These are phyloP conservation scores for Actinomucor elegans DNA, from an alignment of 371 early-diverging fungal genomes.

Conservation along the genomic window DNA sequence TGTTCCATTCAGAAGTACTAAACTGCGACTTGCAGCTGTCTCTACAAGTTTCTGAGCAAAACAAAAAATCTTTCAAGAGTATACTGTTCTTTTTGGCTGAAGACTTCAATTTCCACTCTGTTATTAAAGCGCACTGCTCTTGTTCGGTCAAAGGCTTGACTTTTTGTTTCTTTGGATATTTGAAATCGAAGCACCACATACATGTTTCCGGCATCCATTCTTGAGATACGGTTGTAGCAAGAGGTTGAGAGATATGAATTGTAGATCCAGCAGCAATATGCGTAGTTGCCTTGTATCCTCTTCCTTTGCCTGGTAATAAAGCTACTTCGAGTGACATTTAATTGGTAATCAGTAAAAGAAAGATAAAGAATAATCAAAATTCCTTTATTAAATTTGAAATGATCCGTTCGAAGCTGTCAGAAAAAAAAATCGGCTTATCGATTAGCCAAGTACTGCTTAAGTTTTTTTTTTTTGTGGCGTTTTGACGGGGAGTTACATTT, in stretches of 20 bases:
- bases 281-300: slow-evolving; percentile 30
- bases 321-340: slow-evolving; percentile 3
- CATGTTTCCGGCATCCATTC: slow-evolving; percentile 48
- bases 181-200: slow-evolving; percentile 37
- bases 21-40: background rate
- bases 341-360: background rate
- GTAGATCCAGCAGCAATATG: slow-evolving; percentile 26
- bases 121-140: background rate
- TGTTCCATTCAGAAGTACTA: background rate
- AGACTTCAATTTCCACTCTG: background rate
- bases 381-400: background rate
- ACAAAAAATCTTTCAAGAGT: slow-evolving; percentile 18
- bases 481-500: no score
- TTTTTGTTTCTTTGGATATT: slow-evolving; percentile 37
- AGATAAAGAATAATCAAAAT: no score
- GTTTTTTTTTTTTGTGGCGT: no score
- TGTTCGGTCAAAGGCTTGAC: slow-evolving; percentile 14
- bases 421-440: background rate
- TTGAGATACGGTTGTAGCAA: slow-evolving; percentile 35
- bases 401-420: background rate
- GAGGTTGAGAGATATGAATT: slow-evolving; percentile 28
- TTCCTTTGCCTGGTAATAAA: slow-evolving; percentile 37
- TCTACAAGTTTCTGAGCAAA: slow-evolving; percentile 38
- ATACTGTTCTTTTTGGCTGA: background rate
- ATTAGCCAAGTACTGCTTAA: background rate